phyloP scores from a whole-genome alignment of 2,329 filamentous ascomycete species.

The Chaetomiaceae sp. region DNA sequence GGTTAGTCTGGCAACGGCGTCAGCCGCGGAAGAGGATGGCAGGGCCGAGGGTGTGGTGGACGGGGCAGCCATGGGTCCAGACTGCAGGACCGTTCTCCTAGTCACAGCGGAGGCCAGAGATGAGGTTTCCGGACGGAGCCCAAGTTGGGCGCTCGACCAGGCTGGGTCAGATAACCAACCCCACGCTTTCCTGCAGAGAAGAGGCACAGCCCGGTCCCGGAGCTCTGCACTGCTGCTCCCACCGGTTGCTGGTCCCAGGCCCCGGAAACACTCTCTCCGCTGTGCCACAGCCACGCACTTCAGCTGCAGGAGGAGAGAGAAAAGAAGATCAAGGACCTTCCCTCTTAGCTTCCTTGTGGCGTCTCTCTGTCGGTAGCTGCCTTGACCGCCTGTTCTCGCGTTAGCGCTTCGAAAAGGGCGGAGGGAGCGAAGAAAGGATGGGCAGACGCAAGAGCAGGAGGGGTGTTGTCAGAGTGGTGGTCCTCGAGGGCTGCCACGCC shows the following conservation, averaged over 20 bases:
- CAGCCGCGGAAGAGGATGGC: slow-evolving; percentile 22
- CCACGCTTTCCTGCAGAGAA: neutral
- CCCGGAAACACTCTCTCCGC: slow-evolving; percentile 7
- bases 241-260: slow-evolving; percentile 5
- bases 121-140: slow-evolving; percentile 5
- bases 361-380: neutral
- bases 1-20: slow-evolving; percentile 21
- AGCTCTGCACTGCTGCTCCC: slow-evolving; percentile 1
- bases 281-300: neutral
- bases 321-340: neutral
- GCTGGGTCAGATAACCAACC: neutral
- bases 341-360: neutral
- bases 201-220: too few species aligned
- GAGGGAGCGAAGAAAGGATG: too few species aligned
- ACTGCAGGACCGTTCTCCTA: neutral
- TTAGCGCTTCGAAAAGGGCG: slow-evolving; percentile 7
- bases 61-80: slow-evolving; percentile 13
- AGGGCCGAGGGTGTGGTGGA: slow-evolving; percentile 17
- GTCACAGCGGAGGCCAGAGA: slow-evolving; percentile 1
- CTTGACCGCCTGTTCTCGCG: slow-evolving; percentile 17
- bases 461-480: too few species aligned
- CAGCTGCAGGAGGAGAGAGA: neutral
- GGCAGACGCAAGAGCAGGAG: too few species aligned
- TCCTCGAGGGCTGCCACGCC: neutral
- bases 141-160: slow-evolving; percentile 7